Base-by-base conservation (phyloP, 805 yeast species). In the Ogataea methanolica region DNA sequence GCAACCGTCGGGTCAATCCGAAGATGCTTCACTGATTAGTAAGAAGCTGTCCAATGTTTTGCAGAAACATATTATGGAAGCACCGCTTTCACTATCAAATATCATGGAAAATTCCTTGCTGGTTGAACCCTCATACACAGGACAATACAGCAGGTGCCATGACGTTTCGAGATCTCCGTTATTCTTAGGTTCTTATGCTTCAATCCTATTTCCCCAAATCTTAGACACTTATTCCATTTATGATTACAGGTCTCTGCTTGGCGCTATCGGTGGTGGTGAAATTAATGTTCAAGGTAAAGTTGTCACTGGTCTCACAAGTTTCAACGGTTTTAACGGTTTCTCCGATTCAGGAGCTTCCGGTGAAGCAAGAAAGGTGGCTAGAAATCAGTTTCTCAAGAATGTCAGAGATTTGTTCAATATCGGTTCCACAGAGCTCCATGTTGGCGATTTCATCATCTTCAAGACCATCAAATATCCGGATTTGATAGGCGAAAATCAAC, bases 371-470 rank as follows among this genome's bases (percentile, higher is more conserved):
- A 50, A 47, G 34, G 45, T 47, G 12, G 60, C 64, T 23, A 56
- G 80, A 47, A 82, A 80, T 53, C 72, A 73, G 4, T 66, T 83
- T 41, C 70, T 82, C 58, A 75, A 75, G 50, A 73, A 74, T 35
- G 74, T 85, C 12, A 71, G 85, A 40, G 91, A 85, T 58, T 71
- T 82, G 2, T 77, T 85, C 58, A 82, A 83, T 51, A 73, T 80
- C 44, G 85, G 80, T 29, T 74, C 80, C 17, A 76, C 74, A 44
- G 70, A 80, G 36, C 79, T 82, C 52, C 81, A 75, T 51, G 71
- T 82, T 12, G 74, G 73, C 31, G 73, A 75, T 42, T 79, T 77
- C 33, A 66, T 85, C 15, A 74, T 84, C 2, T 79, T 85, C 65
- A 85, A 85, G 63, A 71, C 85, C 0, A 61, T 74, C 26, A 64